phyloP scores from a whole-genome alignment of 495 filamentous ascomycete species.

The Emericellopsis terricola region DNA sequence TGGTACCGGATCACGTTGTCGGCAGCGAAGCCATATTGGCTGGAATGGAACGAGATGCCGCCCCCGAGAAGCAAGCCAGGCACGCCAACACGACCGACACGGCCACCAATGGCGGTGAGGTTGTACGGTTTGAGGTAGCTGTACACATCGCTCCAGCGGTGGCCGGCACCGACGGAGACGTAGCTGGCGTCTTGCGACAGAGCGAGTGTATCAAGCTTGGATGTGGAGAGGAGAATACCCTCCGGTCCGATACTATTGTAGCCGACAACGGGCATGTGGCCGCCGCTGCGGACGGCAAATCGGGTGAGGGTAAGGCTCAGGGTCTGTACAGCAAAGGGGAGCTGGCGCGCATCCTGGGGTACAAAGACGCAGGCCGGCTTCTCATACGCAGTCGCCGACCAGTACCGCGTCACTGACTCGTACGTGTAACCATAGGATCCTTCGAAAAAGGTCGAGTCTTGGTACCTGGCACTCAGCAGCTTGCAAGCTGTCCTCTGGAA shows the following conservation, averaged over 20 bases:
- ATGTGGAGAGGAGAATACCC: conserved; percentile 21
- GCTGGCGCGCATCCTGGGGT: background rate
- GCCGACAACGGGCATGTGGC: conserved; percentile 22
- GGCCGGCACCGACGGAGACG: conserved; percentile 16
- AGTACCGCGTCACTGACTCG: background rate
- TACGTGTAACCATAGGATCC: background rate
- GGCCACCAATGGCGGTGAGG: conserved; percentile 20
- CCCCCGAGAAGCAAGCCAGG: conserved; percentile 19
- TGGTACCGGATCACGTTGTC: conserved; percentile 23
- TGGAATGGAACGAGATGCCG: conserved; percentile 1
- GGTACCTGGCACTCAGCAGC: background rate
- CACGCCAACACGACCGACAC: conserved; percentile 20
- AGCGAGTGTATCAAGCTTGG: background rate
- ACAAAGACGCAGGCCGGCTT: background rate
- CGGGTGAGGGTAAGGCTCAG: conserved; percentile 8
- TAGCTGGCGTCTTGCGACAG: background rate
- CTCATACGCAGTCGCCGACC: background rate
- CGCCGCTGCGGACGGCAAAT: conserved; percentile 27
- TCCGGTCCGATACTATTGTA: conserved; percentile 13
- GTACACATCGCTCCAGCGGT: conserved; percentile 26
- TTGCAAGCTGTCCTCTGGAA: background rate
- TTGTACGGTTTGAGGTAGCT: conserved; percentile 13
- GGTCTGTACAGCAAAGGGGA: background rate
- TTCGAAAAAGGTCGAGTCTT: background rate
- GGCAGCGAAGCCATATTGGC: conserved; percentile 24